Base-by-base conservation (phyloP, 805 yeast genomes). In the Hanseniaspora guilliermondii region DNA sequence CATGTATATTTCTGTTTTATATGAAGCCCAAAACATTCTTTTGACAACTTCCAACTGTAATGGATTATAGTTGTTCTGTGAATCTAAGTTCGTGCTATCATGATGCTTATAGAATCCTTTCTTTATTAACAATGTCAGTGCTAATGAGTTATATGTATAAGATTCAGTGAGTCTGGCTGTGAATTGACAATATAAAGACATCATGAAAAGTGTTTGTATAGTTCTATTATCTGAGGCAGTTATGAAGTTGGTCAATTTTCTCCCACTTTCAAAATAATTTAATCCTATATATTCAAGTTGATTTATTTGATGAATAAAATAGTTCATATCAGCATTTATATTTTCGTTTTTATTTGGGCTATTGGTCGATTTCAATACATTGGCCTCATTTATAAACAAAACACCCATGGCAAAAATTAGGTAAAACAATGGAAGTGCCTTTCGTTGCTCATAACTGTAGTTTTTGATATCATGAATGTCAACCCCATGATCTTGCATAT, bases 381-480 rank as follows among this genome's bases (percentile, higher is more conserved):
- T 44, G 19, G 36, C 21, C 57, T 75, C 73, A 62, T 80, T 80
- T 37, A 78, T 75, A 60, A 88, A 86, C 37, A 87, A 70, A 3
- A 87, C 85, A 16, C 96, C 96, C 58, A 87, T 86, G 0, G 96
- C 95, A 69, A 88, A 74, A n/a, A 87, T 85, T 0, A 93, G 79
- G 67, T 87, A 87, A 41, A 87, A 80, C 57, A 88, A 73, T 0
- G 96, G 95, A 52, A 86, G 68, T 58, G 87, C 83, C 60, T 79
- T 76, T 57, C 78, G 83, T 64, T 86, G 94, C 56, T 83, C 76
- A 59, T 82, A 81, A 2, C 86, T 79, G 65, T 81, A 83, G 56
- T 77, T 77, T 9, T 75, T 74, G 2, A 44, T 17, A 19, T 42
- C 40, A 37, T 38, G 25, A 3, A 52, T 52, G 6, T 39, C 45